Conservation (phyloP, 305 asterid genomes). For the Fraxinus xanthoxyloides region DNA sequence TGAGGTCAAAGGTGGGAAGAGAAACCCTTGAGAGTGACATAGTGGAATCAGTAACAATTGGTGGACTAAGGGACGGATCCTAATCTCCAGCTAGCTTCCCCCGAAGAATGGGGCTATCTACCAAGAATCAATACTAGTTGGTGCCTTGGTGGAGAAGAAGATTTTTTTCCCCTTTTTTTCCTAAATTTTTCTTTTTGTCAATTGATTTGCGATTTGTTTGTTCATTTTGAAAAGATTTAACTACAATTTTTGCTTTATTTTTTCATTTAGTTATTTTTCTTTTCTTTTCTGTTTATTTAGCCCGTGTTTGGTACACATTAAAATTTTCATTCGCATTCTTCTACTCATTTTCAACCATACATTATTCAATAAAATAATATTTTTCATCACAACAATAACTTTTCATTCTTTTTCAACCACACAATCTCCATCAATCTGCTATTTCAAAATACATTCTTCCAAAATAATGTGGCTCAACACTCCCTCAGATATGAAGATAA, state of each 20-base stretch:
- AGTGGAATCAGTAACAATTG: conserved; percentile 28
- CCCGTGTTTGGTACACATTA: too few species aligned
- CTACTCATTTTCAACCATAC: too few species aligned
- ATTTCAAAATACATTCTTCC: too few species aligned
- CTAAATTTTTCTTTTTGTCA: background rate
- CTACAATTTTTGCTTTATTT: background rate
- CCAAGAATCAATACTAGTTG: background rate
- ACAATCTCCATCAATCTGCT: too few species aligned
- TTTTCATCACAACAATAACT: too few species aligned
- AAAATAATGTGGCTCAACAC: too few species aligned
- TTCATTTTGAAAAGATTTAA: background rate
- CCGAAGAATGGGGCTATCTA: conserved; percentile 50
- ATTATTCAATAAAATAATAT: too few species aligned
- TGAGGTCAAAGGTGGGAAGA: conserved; percentile 77
- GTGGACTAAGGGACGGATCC: conserved; percentile 79
- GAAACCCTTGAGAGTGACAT: conserved; percentile 74
- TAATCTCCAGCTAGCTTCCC: conserved; percentile 85
- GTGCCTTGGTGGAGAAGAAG: too few species aligned
- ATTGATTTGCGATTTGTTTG: background rate
- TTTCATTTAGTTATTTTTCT: background rate
- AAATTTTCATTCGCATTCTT: too few species aligned
- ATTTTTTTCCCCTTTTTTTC: background rate
- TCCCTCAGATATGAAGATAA: background rate
- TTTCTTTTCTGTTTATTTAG: too few species aligned
- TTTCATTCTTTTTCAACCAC: too few species aligned